Conservation (phyloP, 1,284 basidiomycete genomes). For the Moesziomyces parantarcticus region DNA sequence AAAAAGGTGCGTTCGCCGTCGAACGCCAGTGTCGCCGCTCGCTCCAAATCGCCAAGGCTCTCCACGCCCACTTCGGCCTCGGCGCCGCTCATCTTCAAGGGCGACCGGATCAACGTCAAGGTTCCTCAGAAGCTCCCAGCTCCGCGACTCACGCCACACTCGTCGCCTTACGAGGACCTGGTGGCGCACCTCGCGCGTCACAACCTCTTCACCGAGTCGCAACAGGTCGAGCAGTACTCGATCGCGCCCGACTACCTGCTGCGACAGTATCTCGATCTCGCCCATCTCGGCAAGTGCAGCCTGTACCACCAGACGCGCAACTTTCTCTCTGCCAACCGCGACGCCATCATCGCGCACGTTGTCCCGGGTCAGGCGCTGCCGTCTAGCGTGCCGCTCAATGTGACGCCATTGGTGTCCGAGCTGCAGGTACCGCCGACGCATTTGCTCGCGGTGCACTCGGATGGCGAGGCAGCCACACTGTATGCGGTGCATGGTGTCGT, state of each 20-base stretch:
- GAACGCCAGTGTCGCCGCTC: constrained; percentile 3
- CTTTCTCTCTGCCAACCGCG: constrained; percentile 29
- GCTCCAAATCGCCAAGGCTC: constrained; percentile 7
- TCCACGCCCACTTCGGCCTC: constrained; percentile 5
- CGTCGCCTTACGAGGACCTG: constrained; percentile 45
- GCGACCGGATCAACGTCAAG: constrained; percentile 32
- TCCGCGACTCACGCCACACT: constrained; percentile 21
- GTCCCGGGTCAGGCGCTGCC: constrained; percentile 24
- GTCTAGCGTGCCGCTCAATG: constrained; percentile 19
- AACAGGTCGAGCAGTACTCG: constrained; percentile 11
- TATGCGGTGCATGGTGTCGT: constrained; percentile 37
- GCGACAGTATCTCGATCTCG: constrained; percentile 25
- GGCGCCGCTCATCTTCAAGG: constrained; percentile 19
- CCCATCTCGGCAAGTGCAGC: constrained; percentile 26
- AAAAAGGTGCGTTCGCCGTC: constrained; percentile 27
- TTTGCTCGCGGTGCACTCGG: constrained; percentile 38
- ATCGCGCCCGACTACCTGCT: constrained; percentile 39
- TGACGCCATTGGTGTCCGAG: constrained; percentile 7
- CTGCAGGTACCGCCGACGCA: constrained; percentile 33
- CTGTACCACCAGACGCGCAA: constrained; percentile 39
- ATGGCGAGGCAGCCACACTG: constrained; percentile 22
- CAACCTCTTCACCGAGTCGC: constrained; percentile 29
- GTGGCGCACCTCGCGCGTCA: constrained; percentile 37
- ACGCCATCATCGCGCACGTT: constrained; percentile 3
- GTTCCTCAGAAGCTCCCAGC: constrained; percentile 41